A percentile compares a stretch with the other conserved stretches of the same genome.
phyloP scores from a whole-genome alignment of 2,329 filamentous ascomycete genomes.

The Biscogniauxia mediterranea region DNA sequence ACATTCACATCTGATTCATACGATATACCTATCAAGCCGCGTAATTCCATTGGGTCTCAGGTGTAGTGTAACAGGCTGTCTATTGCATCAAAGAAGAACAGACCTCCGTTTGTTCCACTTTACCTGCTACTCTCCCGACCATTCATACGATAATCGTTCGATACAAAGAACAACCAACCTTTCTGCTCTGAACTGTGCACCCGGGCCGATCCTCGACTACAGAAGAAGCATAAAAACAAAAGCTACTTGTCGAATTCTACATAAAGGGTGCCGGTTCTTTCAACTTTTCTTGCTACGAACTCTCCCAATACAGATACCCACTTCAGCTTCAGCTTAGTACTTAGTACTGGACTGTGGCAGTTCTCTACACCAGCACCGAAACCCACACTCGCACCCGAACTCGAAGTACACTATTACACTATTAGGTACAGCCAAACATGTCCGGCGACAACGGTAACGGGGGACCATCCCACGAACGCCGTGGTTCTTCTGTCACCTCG shows the following conservation, averaged over 20 bases:
- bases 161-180: not conserved
- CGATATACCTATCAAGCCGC: slow-evolving; percentile 8
- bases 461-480: slow-evolving; percentile 39
- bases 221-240: not conserved
- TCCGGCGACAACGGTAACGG: slow-evolving; percentile 30
- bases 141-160: not conserved
- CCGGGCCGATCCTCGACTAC: not conserved
- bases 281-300: not conserved
- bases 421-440: slow-evolving; percentile 24
- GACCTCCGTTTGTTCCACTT: slow-evolving; percentile 16
- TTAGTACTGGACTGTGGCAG: not conserved
- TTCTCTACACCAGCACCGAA: not conserved
- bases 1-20: slow-evolving; percentile 3
- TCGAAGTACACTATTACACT: not conserved
- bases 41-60: slow-evolving; percentile 11
- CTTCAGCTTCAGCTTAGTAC: not conserved
- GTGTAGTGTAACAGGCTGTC: slow-evolving; percentile 10
- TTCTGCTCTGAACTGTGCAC: not conserved
- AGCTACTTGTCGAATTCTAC: not conserved
- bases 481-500: slow-evolving; percentile 58
- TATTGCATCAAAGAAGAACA: slow-evolving; percentile 12
- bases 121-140: slow-evolving; percentile 9
- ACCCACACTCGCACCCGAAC: not conserved
- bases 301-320: not conserved
- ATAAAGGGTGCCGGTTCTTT: not conserved